Evolutionary conservation across 2,329 filamentous ascomycete genomes (phyloP).

Genomic region (Diaporthe sp.): DNA sequence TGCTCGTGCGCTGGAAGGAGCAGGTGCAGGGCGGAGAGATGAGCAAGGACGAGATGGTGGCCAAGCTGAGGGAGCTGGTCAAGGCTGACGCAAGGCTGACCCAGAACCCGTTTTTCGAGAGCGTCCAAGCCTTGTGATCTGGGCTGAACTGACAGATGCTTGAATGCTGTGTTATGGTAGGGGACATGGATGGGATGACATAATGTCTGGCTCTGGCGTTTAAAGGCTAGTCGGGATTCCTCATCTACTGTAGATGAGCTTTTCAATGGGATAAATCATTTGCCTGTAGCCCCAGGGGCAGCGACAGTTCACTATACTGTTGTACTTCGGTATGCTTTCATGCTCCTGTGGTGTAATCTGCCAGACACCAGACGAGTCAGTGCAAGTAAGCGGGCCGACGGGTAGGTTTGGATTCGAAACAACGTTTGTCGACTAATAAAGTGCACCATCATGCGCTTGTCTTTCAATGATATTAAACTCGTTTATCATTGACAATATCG

Average conservation of each 20-base stretch:
- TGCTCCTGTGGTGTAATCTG: conserved; percentile 13
- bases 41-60: conserved; percentile 82
- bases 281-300: background rate
- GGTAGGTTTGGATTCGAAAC: conserved; percentile 22
- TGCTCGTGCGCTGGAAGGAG: conserved; percentile 88
- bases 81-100: conserved; percentile 76
- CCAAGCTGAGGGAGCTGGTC: conserved; percentile 84
- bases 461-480: background rate
- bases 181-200: conserved; percentile 17
- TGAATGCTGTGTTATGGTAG: background rate
- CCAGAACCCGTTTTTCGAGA: conserved; percentile 79
- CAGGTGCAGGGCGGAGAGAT: conserved; percentile 74
- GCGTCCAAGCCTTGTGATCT: conserved; percentile 67
- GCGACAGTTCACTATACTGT: background rate
- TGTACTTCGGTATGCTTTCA: background rate
- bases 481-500: background rate
- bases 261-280: background rate
- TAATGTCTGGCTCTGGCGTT: conserved; percentile 10
- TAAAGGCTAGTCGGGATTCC: background rate
- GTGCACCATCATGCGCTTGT: conserved; percentile 10
- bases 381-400: background rate
- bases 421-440: conserved; percentile 5
- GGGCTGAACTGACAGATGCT: background rate
- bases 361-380: background rate
- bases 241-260: conserved; percentile 8